Evolutionary conservation across 1,139 yeast genomes (phyloP).

Genomic region (Sugiyamaella sp.): DNA sequence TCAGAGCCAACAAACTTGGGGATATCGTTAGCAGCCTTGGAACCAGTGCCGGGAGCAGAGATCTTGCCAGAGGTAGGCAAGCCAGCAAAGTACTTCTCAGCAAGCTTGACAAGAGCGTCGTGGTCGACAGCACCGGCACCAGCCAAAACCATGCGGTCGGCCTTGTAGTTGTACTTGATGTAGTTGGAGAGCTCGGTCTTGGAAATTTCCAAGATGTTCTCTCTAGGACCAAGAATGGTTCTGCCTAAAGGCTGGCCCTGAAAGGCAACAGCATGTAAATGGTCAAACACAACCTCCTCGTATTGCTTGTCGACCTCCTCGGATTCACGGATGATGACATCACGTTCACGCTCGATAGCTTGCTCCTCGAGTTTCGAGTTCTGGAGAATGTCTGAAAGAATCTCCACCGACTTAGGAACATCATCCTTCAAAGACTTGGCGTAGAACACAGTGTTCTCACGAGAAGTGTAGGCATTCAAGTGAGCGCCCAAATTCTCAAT

Average conservation of each 20-base stretch:
- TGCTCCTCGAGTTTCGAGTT: conserved; percentile 76
- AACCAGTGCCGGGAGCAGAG: conserved; percentile 69
- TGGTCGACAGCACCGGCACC: conserved; percentile 96
- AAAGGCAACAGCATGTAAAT: conserved; percentile 89
- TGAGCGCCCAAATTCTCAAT: conserved; percentile 97
- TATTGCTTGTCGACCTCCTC: conserved; percentile 98
- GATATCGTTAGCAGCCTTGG: conserved; percentile 60
- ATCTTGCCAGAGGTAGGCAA: conserved; percentile 67
- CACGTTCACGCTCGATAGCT: conserved; percentile 94
- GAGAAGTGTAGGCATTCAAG: conserved; percentile 93
- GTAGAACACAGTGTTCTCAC: conserved; percentile 96
- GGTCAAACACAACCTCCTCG: conserved; percentile 97
- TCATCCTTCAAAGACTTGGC: conserved; percentile 84
- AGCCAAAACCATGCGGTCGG: conserved; percentile 96
- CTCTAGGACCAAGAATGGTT: conserved; percentile 95
- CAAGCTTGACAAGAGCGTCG: conserved; percentile 74
- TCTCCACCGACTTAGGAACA: conserved; percentile 83
- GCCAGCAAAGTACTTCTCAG: conserved; percentile 74
- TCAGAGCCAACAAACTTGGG: conserved; percentile 89
- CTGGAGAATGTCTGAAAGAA: conserved; percentile 86
- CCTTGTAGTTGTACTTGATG: conserved; percentile 84
- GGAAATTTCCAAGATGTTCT: conserved; percentile 78
- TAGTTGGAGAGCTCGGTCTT: conserved; percentile 76
- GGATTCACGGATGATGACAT: conserved; percentile 92
- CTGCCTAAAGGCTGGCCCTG: conserved; percentile 93